A percentile compares a stretch with the other conserved stretches of the same genome.
Evolutionary conservation across 257 asterid genomes (phyloP).

Genomic region (Datura wrightii): DNA sequence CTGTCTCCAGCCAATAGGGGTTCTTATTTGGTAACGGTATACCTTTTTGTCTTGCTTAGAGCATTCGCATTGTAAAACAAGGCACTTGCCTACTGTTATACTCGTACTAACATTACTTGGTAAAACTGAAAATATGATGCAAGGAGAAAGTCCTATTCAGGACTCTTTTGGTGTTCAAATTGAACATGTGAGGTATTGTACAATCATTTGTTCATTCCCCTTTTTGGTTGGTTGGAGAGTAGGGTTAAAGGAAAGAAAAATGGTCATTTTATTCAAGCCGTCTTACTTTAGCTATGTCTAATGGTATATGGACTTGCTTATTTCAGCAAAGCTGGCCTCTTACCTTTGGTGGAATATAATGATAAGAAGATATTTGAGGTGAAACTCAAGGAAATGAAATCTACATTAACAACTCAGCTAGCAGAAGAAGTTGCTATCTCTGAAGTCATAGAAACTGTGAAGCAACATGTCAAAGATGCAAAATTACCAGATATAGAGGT

Average conservation of each 20-base stretch:
- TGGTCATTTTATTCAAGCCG: background rate
- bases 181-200: background rate
- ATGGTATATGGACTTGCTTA: conserved; percentile 29
- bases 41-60: conserved; percentile 15
- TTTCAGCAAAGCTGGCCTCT: conserved; percentile 82
- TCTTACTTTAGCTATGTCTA: conserved; percentile 9
- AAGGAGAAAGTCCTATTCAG: background rate
- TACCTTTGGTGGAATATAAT: conserved; percentile 74
- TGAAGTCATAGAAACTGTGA: conserved; percentile 92
- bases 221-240: background rate
- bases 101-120: background rate
- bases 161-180: background rate
- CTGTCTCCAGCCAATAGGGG: background rate
- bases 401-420: conserved; percentile 79
- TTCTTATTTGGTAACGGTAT: background rate
- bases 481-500: conserved; percentile 88
- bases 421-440: conserved; percentile 79
- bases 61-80: background rate
- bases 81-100: background rate
- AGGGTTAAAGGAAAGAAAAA: background rate
- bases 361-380: conserved; percentile 87
- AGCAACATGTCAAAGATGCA: conserved; percentile 90
- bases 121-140: conserved; percentile 24
- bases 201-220: background rate
- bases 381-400: conserved; percentile 86